Base-by-base conservation (phyloP, 2,329 filamentous ascomycete species). In the Paracamarosporium sp. region DNA sequence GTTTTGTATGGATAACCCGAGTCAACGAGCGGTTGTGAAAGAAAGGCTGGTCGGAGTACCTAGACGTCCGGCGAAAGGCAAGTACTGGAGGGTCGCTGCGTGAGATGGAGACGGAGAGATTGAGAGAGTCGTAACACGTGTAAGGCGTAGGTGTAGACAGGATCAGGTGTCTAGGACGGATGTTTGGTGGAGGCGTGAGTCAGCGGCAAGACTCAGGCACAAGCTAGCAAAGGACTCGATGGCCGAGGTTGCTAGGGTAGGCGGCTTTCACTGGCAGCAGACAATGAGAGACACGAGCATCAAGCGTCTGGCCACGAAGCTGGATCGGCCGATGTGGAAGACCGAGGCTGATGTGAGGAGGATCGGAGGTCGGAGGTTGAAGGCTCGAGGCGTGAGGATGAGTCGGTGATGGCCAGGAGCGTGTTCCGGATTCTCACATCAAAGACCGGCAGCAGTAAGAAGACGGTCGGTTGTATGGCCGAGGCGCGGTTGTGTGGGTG, bases 61-160 rank as follows among this genome's bases (percentile, higher is more conserved):
- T 68, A 45, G 66, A 64, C 59, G 72, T 71, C 72, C 69, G 61
- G 55, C 41, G n/a, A 59, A 57, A 63, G 51, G 48, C 53, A 63
- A 64, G 63, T 66, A 69, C 55, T 61, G 60, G 66, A 71, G 65
- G 63, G 61, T 74, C 71, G 75, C 70, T 77, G 73, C 75, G 74
- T 76, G 64, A 74, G 61, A 66, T 62, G 63, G 59, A 67, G 64
- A 67, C 17, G 36, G 30, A 69, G 68, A 66, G 65, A n/a, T n/a
- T n/a, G n/a, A 65, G 69, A 68, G 65, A 72, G 55, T 78, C 75
- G 75, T 77, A 72, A 74, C 65, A 70, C 74, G 75, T 77, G 67
- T 63, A 71, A 64, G 53, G 54, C 65, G 69, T 71, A 63, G 69
- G 59, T 48, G 67, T 59, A 67, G 70, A 68, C 68, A 65, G 66